Percentiles rank a stretch among this genome's conserved stretches.
Evolutionary conservation across 2,329 filamentous ascomycete genomes (phyloP).

Genomic region (Stemphylium beticola): DNA sequence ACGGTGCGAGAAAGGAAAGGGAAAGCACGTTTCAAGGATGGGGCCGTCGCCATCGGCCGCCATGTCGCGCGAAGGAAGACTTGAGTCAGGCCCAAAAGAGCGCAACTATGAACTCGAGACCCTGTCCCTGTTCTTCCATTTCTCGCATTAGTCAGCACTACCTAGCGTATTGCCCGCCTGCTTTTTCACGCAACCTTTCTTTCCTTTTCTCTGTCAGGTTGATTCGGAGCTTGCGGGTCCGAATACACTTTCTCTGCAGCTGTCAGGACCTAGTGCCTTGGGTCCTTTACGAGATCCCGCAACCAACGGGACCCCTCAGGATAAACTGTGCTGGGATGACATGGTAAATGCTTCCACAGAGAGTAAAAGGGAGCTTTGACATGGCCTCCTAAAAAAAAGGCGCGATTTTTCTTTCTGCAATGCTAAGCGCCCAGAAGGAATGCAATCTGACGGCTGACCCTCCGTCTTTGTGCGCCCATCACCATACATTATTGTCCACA

Average conservation of each 20-base stretch:
- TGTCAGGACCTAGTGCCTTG: not conserved
- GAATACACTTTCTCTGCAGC: not conserved
- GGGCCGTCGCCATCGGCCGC: not conserved
- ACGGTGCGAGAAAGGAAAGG: slow-evolving; percentile 11
- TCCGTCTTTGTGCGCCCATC: no score
- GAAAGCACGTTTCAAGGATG: slow-evolving; percentile 1
- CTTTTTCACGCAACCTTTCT: not conserved
- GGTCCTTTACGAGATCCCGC: not conserved
- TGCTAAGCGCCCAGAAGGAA: no score
- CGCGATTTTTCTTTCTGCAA: not conserved
- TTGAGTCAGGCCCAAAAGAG: not conserved
- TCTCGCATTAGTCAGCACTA: not conserved
- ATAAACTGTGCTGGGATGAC: no score
- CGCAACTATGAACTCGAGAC: not conserved
- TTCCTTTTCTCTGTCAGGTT: not conserved
- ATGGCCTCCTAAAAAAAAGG: not conserved
- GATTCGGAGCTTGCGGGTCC: slow-evolving; percentile 3
- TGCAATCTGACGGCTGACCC: no score
- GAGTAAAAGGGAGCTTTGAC: not conserved
- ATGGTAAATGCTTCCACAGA: no score
- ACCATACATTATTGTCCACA: not conserved
- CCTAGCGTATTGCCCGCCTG: slow-evolving; percentile 2
- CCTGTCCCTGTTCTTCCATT: slow-evolving; percentile 5
- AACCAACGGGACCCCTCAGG: not conserved
- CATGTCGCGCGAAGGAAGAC: not conserved